phyloP scores from a whole-genome alignment of 140 eudicot genomes.

The Cichorium intybus region DNA sequence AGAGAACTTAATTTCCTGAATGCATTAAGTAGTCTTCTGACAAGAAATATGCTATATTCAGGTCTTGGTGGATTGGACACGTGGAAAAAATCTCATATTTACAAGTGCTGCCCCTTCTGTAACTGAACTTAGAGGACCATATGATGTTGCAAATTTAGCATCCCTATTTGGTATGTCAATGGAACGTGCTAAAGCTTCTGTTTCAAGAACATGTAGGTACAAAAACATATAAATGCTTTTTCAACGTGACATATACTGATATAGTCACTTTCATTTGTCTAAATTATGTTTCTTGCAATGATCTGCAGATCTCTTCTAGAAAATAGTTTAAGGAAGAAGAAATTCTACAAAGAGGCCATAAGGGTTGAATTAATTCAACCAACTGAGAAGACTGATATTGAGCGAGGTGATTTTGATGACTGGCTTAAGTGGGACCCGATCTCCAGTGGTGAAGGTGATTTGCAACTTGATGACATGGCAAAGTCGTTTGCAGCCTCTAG shows the following conservation, averaged over 20 bases:
- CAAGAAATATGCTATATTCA: constrained; percentile 30
- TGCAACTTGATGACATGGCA: constrained; percentile 76
- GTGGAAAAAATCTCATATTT: constrained; percentile 71
- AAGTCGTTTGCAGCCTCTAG: constrained; percentile 50
- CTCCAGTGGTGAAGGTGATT: constrained; percentile 91
- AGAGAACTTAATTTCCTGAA: too few relatives aligned
- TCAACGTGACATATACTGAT: not conserved
- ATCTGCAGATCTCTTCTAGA: constrained; percentile 60
- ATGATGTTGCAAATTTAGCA: constrained; percentile 78
- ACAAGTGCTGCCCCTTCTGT: constrained; percentile 78
- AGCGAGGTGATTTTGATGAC: constrained; percentile 45
- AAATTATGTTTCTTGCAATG: constrained; percentile 6
- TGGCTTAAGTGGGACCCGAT: constrained; percentile 96
- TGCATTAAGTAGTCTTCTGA: constrained; percentile 4
- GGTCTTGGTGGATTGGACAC: constrained; percentile 95
- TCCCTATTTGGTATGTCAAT: constrained; percentile 68
- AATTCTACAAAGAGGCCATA: constrained; percentile 72
- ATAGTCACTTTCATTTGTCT: not conserved
- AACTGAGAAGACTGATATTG: constrained; percentile 24
- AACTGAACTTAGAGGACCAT: constrained; percentile 89
- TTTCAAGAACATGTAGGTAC: constrained; percentile 89
- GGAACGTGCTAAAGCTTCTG: constrained; percentile 83
- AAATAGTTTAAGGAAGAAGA: constrained; percentile 65
- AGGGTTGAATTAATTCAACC: constrained; percentile 60
- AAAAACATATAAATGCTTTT: constrained; percentile 9